A percentile compares a stretch with the other conserved stretches of the same genome.
Evolutionary conservation across 768 basidiomycete species (phyloP).

Genomic region (Podaxis sp.): DNA sequence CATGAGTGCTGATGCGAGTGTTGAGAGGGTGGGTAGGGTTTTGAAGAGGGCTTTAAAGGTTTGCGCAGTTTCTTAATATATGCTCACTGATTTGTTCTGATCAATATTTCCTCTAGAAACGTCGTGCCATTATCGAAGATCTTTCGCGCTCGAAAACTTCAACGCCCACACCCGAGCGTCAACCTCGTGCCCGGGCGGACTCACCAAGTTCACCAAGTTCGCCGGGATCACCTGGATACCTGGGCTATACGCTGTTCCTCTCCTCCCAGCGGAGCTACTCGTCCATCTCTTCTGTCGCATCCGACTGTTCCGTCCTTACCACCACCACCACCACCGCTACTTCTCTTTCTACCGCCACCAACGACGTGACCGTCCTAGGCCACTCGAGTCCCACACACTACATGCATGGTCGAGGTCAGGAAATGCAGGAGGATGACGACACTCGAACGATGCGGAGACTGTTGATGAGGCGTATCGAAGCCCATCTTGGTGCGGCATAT

Average conservation of each 20-base stretch:
- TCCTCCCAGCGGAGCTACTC: slow-evolving; percentile 34
- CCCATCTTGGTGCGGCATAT: slow-evolving; percentile 46
- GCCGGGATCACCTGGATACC: slow-evolving; percentile 21
- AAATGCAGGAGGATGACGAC: slow-evolving; percentile 54
- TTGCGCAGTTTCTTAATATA: slow-evolving; percentile 14
- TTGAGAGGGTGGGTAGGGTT: slow-evolving; percentile 41
- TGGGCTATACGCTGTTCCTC: slow-evolving; percentile 27
- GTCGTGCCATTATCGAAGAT: slow-evolving; percentile 36
- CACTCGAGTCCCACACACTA: neutral
- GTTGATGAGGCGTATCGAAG: slow-evolving; percentile 62
- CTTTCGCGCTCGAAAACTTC: slow-evolving; percentile 7
- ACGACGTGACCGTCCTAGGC: neutral
- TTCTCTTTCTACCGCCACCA: neutral
- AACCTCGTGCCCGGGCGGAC: neutral
- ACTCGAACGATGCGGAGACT: slow-evolving; percentile 55
- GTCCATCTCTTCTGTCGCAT: slow-evolving; percentile 39
- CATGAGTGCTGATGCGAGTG: neutral
- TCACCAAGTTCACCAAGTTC: neutral
- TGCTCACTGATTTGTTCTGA: neutral
- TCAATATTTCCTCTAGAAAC: slow-evolving; percentile 35
- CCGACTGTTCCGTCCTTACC: slow-evolving; percentile 35
- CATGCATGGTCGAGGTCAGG: neutral
- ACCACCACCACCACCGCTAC: slow-evolving; percentile 36
- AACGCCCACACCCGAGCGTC: slow-evolving; percentile 5
- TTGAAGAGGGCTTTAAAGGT: slow-evolving; percentile 55